Percentiles rank a stretch among this genome's conserved stretches.
phyloP scores from a whole-genome alignment of 768 basidiomycete genomes.

The Thelephora aurantiotincta region DNA sequence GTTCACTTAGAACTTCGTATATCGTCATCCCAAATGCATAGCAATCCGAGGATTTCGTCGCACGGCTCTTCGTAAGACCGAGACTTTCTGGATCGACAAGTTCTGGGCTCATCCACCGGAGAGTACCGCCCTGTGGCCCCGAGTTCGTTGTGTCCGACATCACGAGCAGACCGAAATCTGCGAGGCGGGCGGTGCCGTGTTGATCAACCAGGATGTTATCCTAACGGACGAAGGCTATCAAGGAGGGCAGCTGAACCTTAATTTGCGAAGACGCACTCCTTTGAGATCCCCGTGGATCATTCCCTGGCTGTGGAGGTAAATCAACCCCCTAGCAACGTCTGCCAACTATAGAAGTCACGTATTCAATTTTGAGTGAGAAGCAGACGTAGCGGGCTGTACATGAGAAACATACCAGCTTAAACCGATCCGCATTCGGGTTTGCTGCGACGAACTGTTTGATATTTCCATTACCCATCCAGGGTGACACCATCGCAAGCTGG shows the following conservation, averaged over 20 bases:
- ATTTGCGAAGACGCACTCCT: neutral
- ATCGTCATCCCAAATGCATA: neutral
- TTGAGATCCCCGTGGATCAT: neutral
- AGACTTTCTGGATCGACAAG: constrained; percentile 1
- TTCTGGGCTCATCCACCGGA: constrained; percentile 13
- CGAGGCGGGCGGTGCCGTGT: neutral
- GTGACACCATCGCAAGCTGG: neutral
- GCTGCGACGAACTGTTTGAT: neutral
- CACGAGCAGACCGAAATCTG: neutral
- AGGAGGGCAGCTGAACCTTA: neutral
- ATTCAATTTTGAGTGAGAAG: neutral
- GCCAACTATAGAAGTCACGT: neutral
- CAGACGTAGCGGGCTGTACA: neutral
- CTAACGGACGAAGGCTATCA: neutral
- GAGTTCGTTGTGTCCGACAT: neutral
- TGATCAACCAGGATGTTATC: neutral
- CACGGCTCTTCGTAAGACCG: neutral
- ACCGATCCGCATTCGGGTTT: neutral
- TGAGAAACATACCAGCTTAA: neutral
- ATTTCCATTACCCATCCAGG: neutral
- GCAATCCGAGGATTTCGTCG: neutral
- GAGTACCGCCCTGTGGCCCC: constrained; percentile 3
- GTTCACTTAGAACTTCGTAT: neutral
- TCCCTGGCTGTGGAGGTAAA: neutral
- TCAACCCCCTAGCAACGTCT: neutral